Base-by-base conservation (phyloP, 2,329 filamentous ascomycete species). In the Penicillium verrucosum region DNA sequence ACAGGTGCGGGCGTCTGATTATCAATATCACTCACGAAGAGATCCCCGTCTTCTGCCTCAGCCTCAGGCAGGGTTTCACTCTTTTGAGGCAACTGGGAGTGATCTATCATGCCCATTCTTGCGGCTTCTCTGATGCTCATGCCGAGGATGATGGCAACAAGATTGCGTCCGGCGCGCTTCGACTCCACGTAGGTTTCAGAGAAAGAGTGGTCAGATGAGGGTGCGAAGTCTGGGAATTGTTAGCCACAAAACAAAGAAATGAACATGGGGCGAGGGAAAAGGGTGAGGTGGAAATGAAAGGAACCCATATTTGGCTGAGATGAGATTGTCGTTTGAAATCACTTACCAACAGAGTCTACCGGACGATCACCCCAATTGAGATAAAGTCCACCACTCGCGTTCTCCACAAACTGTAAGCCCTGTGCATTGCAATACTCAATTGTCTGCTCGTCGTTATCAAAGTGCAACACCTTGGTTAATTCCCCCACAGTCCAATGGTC, bases 141-240 rank as follows among this genome's bases (percentile, higher is more conserved):
- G 14, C 84, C 84, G 64, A 81, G 78, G 51, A 86, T 81, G 29
- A 87, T 71, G 9, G 84, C 81, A 23, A 80, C 78, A n/a, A 85
- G 69, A 2, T 76, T 80, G 62, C 85, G 78, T 23, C 79, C 78
- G 54, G 78, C 75, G 38, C 84, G 79, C 69, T 88, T 88, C 27
- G 73, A 72, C 66, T 87, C 85, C 16, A 87, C 85, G 49, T 82
- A 74, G 5, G 63, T 73, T 21, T 79, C 70, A 0, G 82, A 85
- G 59, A 82, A 83, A 16, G 75, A 73, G 61, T 86, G 84, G 32
- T 77, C 76, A n/a, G 75, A 74, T 32, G 76, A 75, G 14, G 75
- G 72, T 56, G 72, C 70, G 46, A 78, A 77, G 44, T 68, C 77
- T 78, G n/a, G 11, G 36, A 37, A 14, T 10, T 50, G 34, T 56